Evolutionary conservation across 345 rosid genomes (phyloP), one percentile per base, ranked within the genome.

Genomic region (Physaria fendleri): DNA sequence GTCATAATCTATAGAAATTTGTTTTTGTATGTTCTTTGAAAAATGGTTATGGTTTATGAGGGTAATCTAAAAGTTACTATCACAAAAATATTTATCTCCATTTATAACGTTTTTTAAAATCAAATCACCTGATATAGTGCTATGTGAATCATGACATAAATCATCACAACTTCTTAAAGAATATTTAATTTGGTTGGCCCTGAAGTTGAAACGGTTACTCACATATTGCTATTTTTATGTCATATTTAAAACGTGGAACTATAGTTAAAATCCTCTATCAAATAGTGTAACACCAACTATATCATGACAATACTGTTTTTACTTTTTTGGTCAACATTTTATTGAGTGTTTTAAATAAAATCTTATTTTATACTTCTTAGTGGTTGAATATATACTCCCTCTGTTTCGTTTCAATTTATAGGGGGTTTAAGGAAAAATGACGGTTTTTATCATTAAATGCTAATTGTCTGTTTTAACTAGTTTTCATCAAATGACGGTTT

Each of bases 161-260:
- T 33, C 18, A 25, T 11, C 11, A 42, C 14, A 17, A 16, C 7
- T 13, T 17, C 44, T 5, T 13, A 3, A 2, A 40, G 30, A 5
- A 48, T 35, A 2, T 27, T 30, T 42, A 11, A 8, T 15, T 14
- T 0, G 11, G 5, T 23, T 45, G 40, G 24, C 49, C 49, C 30
- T 21, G 25, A 44, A 55, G 64, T 66, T 56, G 40, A 27, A 64
- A 56, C 62, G 56, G 43, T 20, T 44, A 45, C 17, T 6, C 54
- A 10, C 33, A 35, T 35, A 45, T 20, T 43, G 40, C 39, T 21
- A 27, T 44, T 14, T 14, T 5, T 65, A 16, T 22, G 56, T 28
- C 57, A 66, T 47, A 14, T 56, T 57, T 47, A 66, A 66, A 66
- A 57, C 64, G 71, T 66, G 71, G 38, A 35, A 55, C 14, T 33